phyloP scores from a whole-genome alignment of 2,329 filamentous ascomycete species.

The Penicillium palitans region DNA sequence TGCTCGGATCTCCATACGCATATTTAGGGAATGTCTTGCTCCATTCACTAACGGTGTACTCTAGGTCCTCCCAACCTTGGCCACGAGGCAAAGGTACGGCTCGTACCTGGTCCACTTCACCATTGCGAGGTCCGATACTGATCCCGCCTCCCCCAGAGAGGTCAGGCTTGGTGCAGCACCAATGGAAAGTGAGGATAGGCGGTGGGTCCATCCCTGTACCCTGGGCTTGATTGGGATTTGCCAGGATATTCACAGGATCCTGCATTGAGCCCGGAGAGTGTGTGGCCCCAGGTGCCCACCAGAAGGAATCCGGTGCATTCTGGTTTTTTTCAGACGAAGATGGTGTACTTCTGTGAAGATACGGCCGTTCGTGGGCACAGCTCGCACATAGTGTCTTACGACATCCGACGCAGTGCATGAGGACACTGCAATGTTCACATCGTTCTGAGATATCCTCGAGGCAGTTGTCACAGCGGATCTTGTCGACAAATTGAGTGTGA shows the following conservation, averaged over 20 bases:
- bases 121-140: constrained; percentile 55
- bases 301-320: constrained; percentile 45
- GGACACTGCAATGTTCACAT: constrained; percentile 61
- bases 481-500: constrained; percentile 54
- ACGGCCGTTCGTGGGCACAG: constrained; percentile 59
- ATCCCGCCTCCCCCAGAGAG: constrained; percentile 62
- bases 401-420: constrained; percentile 63
- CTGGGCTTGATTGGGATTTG: constrained; percentile 21
- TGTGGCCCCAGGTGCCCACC: constrained; percentile 60
- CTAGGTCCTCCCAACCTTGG: constrained; percentile 57
- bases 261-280: constrained; percentile 61
- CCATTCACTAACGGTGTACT: constrained; percentile 48
- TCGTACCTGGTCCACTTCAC: constrained; percentile 57
- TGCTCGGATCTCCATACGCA: constrained; percentile 43
- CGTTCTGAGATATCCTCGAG: constrained; percentile 55
- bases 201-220: constrained; percentile 35
- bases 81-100: constrained; percentile 57
- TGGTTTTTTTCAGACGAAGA: constrained; percentile 13
- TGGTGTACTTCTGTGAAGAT: constrained; percentile 32
- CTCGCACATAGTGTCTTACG: constrained; percentile 61
- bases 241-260: constrained; percentile 40
- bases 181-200: constrained; percentile 57
- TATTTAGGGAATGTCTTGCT: constrained; percentile 43
- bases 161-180: constrained; percentile 61
- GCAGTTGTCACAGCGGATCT: constrained; percentile 57